These are phyloP conservation scores for Lepidium campestre DNA, from an alignment of 441 rosid genomes.

Conservation along the genomic window DNA sequence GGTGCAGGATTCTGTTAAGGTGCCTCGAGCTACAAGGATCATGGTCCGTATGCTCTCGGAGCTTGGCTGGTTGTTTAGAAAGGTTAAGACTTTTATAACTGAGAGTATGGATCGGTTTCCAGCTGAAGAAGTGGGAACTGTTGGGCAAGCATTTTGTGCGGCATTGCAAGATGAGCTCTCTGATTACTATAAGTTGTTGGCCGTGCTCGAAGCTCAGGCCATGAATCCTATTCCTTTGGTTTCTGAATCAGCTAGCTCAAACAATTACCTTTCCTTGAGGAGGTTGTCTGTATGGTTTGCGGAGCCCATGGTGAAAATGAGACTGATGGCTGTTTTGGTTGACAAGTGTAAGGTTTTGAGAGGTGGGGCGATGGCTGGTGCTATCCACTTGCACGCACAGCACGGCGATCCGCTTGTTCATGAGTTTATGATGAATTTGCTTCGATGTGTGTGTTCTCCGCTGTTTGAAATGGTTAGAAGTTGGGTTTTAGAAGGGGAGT, in stretches of 20 bases:
- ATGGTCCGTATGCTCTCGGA: constrained; percentile 84
- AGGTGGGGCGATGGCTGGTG: constrained; percentile 97
- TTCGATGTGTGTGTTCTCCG: constrained; percentile 78
- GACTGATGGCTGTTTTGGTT: constrained; percentile 93
- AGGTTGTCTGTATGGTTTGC: constrained; percentile 90
- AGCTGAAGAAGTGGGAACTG: constrained; percentile 78
- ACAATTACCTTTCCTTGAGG: constrained; percentile 75
- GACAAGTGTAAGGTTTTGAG: constrained; percentile 81
- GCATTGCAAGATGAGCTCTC: constrained; percentile 90
- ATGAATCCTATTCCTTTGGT: constrained; percentile 87
- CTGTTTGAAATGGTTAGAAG: constrained; percentile 96
- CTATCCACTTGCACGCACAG: constrained; percentile 91
- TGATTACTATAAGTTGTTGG: constrained; percentile 74
- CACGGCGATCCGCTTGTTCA: constrained; percentile 90
- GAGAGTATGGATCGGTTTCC: constrained; percentile 79
- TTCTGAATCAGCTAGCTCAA: constrained; percentile 56
- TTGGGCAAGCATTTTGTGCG: constrained; percentile 90
- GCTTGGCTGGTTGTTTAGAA: constrained; percentile 90
- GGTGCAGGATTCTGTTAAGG: constrained; percentile 52
- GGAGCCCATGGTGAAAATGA: constrained; percentile 90
- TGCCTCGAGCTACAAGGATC: constrained; percentile 58
- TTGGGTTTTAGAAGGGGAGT: constrained; percentile 97
- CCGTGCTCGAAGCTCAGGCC: constrained; percentile 79
- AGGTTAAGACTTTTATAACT: constrained; percentile 62
- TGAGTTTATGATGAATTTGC: constrained; percentile 74